A percentile compares a stretch with the other conserved stretches of the same genome.
These are phyloP conservation scores for Apiospora kogelbergensis DNA, from an alignment of 2,329 filamentous ascomycete species.

Conservation along the genomic window DNA sequence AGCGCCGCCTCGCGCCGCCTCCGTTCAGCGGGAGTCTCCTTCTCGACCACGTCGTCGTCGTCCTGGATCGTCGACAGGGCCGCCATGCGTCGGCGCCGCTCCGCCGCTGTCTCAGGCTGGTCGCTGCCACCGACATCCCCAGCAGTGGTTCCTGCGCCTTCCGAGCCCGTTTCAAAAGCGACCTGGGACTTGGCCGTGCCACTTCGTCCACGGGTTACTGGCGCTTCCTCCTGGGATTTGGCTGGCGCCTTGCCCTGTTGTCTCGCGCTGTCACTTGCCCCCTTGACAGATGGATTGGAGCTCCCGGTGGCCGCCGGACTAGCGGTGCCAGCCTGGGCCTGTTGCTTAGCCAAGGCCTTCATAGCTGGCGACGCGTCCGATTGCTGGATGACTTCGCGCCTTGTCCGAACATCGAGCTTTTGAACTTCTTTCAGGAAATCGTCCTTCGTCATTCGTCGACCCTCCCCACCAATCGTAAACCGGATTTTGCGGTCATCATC, in stretches of 20 bases:
- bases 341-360: slow-evolving; percentile 47
- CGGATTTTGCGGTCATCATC: slow-evolving; percentile 71
- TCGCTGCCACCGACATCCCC: slow-evolving; percentile 32
- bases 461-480: slow-evolving; percentile 74
- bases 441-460: slow-evolving; percentile 74
- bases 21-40: slow-evolving; percentile 74
- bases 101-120: slow-evolving; percentile 66
- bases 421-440: slow-evolving; percentile 77
- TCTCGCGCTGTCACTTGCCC: neutral
- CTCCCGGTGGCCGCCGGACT: neutral
- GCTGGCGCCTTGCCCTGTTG: neutral
- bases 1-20: slow-evolving; percentile 73
- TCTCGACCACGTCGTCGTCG: slow-evolving; percentile 44
- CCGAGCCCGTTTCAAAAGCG: slow-evolving; percentile 19
- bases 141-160: slow-evolving; percentile 17
- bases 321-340: neutral
- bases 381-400: slow-evolving; percentile 52
- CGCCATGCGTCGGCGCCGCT: slow-evolving; percentile 64
- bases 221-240: neutral
- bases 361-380: slow-evolving; percentile 48
- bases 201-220: neutral
- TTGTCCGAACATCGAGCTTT: slow-evolving; percentile 67
- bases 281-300: slow-evolving; percentile 14
- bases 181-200: neutral
- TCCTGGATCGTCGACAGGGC: slow-evolving; percentile 46